phyloP scores from a whole-genome alignment of 371 early-diverging fungal species.

The Chytridium lagenaria region DNA sequence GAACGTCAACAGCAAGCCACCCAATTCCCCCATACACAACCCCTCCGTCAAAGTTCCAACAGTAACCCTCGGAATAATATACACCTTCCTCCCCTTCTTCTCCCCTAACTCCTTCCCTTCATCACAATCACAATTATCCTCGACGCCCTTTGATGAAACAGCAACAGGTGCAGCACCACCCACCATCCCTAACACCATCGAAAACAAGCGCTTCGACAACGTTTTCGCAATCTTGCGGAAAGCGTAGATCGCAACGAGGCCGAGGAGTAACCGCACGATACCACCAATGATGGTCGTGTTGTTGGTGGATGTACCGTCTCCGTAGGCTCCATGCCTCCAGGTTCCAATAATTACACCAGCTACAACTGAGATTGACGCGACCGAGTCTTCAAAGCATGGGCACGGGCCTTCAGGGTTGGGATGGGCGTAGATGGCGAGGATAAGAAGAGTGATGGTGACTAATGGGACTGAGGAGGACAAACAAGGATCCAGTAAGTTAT shows the following conservation, averaged over 20 bases:
- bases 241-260: slow-evolving; percentile 7
- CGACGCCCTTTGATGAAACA: neutral
- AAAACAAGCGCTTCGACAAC: neutral
- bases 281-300: neutral
- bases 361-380: slow-evolving; percentile 65
- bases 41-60: slow-evolving; percentile 23
- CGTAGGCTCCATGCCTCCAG: slow-evolving; percentile 52
- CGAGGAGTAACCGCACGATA: neutral
- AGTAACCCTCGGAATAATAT: slow-evolving; percentile 20
- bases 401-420: slow-evolving; percentile 80
- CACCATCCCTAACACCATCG: neutral
- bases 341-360: slow-evolving; percentile 72
- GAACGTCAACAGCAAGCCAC: slow-evolving; percentile 28
- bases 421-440: slow-evolving; percentile 50
- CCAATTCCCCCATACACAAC: slow-evolving; percentile 34
- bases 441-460: slow-evolving; percentile 7
- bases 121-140: neutral
- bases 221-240: slow-evolving; percentile 28
- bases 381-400: slow-evolving; percentile 82
- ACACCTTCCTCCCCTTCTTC: neutral
- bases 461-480: slow-evolving; percentile 9
- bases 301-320: neutral
- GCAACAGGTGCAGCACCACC: no score
- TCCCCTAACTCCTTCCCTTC: neutral
- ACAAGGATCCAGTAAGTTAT: neutral